phyloP scores from a whole-genome alignment of 306 rosid species.

The Prunus mume region DNA sequence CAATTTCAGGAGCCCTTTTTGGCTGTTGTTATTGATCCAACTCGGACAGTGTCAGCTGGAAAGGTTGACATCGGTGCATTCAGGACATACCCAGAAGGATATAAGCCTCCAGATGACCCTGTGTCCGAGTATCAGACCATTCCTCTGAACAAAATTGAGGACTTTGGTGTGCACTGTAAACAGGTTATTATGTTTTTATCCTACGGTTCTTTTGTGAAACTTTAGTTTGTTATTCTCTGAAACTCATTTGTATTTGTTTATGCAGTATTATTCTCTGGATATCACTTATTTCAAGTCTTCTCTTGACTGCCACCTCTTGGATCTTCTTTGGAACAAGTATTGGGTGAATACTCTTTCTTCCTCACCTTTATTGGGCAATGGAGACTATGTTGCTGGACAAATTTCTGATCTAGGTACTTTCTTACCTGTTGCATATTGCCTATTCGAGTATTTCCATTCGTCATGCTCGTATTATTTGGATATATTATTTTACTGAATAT shows the following conservation, averaged over 20 bases:
- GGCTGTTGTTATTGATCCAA: constrained; percentile 95
- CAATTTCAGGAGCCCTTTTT: constrained; percentile 91
- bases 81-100: constrained; percentile 96
- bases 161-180: constrained; percentile 97
- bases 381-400: constrained; percentile 95
- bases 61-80: constrained; percentile 98
- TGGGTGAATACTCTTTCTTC: constrained; percentile 95
- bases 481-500: constrained; percentile 2
- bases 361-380: constrained; percentile 89
- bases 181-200: constrained; percentile 49
- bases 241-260: constrained; percentile 24
- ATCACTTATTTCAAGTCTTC: constrained; percentile 92
- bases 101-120: constrained; percentile 90
- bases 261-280: constrained; percentile 93
- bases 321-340: constrained; percentile 90
- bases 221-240: constrained; percentile 8
- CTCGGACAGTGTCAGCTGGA: constrained; percentile 91
- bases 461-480: background rate
- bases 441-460: constrained; percentile 8
- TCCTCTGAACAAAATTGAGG: constrained; percentile 94
- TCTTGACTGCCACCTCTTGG: constrained; percentile 92
- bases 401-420: constrained; percentile 84
- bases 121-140: constrained; percentile 94
- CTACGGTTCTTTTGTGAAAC: background rate
- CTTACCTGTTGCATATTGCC: background rate